Evolutionary conservation across 148 eudicot genomes (phyloP).

Genomic region (Pouteria glomerata): DNA sequence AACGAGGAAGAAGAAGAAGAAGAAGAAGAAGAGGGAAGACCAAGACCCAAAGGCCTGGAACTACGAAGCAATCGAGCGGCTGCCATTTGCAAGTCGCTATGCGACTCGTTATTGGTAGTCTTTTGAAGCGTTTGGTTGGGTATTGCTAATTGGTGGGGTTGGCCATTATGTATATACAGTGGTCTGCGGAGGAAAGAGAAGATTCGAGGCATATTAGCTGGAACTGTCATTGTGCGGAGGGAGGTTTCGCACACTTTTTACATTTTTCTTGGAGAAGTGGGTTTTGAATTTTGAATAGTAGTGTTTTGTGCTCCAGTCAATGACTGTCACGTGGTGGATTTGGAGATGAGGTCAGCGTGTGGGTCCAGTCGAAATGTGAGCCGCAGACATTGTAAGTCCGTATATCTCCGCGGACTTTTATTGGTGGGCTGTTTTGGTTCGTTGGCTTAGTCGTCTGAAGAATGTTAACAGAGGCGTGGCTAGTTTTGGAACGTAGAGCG

Average conservation of each 20-base stretch:
- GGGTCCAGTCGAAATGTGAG: background rate
- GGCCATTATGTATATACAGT: background rate
- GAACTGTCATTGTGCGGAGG: constrained; percentile 1
- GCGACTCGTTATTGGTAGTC: background rate
- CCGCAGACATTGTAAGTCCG: background rate
- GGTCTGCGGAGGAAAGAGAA: background rate
- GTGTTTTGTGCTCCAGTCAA: background rate
- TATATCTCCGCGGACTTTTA: background rate
- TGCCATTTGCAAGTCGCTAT: constrained; percentile 8
- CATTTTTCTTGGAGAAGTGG: constrained; percentile 12
- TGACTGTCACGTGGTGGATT: background rate
- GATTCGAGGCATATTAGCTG: constrained; percentile 20
- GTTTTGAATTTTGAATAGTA: background rate
- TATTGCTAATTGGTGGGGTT: background rate
- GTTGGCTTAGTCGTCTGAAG: background rate
- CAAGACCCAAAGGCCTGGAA: constrained; percentile 1
- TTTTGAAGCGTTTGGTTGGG: background rate
- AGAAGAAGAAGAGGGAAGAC: constrained; percentile 10
- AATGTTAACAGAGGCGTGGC: no score
- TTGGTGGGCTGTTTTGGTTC: background rate
- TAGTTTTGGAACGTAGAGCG: no score
- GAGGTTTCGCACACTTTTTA: background rate
- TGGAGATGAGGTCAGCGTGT: constrained; percentile 2
- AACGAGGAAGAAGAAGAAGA: background rate
- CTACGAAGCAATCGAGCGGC: constrained; percentile 9